phyloP scores from a whole-genome alignment of 2,329 filamentous ascomycete species.

The Calonectria pseudoreteaudii region DNA sequence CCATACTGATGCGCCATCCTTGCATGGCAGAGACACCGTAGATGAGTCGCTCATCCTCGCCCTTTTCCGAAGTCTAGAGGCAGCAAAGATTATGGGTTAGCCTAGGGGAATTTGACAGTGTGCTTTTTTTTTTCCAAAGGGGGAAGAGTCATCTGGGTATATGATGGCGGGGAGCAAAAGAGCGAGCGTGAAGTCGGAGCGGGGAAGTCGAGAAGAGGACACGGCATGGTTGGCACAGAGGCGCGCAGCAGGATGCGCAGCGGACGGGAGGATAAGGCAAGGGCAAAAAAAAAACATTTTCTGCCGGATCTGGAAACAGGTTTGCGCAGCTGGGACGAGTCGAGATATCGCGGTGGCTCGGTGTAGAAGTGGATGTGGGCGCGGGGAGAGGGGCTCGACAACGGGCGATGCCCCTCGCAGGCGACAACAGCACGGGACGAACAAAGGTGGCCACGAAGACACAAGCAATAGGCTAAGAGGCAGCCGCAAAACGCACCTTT shows the following conservation, averaged over 20 bases:
- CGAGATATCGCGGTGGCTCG: conserved; percentile 18
- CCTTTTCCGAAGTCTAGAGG: conserved; percentile 83
- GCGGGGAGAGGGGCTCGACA: conserved; percentile 40
- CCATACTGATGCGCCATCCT: conserved; percentile 99
- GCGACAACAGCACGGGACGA: conserved; percentile 28
- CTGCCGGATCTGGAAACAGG: conserved; percentile 21
- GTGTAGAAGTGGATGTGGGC: conserved; percentile 14
- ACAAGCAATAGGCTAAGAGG: conserved; percentile 2
- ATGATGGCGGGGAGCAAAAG: conserved; percentile 13
- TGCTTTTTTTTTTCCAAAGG: conserved; percentile 14
- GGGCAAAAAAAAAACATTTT: neutral
- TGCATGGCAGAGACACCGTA: conserved; percentile 99
- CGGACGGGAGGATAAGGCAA: neutral
- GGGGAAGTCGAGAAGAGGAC: conserved; percentile 22
- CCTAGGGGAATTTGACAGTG: conserved; percentile 28
- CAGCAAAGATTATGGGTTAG: conserved; percentile 39
- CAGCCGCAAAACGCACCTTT: conserved; percentile 73
- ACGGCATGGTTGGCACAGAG: neutral
- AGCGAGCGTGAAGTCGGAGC: conserved; percentile 21
- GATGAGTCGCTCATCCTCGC: conserved; percentile 91
- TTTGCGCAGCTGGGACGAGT: conserved; percentile 15
- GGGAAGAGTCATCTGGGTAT: conserved; percentile 22
- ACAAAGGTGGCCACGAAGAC: conserved; percentile 9
- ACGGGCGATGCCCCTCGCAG: conserved; percentile 38
- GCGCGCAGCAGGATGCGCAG: neutral